A percentile compares a stretch with the other conserved stretches of the same genome.
Evolutionary conservation across 768 basidiomycete genomes (phyloP).

Genomic region (Lactifluus hygrophoroides): DNA sequence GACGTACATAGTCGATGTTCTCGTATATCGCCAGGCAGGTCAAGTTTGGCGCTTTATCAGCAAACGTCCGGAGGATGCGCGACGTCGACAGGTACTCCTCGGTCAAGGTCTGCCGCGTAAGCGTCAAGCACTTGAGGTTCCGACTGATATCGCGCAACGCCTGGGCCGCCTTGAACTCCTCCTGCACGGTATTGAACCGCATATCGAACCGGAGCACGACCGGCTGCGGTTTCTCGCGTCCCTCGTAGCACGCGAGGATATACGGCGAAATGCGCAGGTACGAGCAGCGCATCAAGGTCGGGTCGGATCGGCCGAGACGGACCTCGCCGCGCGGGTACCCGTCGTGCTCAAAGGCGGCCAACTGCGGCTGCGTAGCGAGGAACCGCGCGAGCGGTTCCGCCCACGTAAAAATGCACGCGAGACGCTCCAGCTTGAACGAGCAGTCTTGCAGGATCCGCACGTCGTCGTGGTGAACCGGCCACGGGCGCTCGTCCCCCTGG

Average conservation of each 20-base stretch:
- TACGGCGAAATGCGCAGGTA: slow-evolving; percentile 11
- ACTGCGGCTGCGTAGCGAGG: slow-evolving; percentile 13
- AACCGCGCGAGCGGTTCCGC: neutral
- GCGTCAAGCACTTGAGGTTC: slow-evolving; percentile 12
- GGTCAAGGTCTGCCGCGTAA: neutral
- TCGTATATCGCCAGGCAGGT: slow-evolving; percentile 15
- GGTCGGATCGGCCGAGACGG: neutral
- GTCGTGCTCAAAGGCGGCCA: slow-evolving; percentile 9
- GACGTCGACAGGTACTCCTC: slow-evolving; percentile 15
- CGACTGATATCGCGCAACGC: neutral
- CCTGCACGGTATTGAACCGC: slow-evolving; percentile 1
- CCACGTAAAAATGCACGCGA: slow-evolving; percentile 10
- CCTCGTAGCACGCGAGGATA: slow-evolving; percentile 10
- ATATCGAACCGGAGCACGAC: slow-evolving; percentile 9
- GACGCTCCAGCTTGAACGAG: slow-evolving; percentile 13
- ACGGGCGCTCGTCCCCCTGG: neutral
- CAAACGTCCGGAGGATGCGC: slow-evolving; percentile 6
- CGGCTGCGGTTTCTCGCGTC: neutral
- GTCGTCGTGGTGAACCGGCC: slow-evolving; percentile 7
- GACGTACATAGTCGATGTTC: slow-evolving; percentile 14
- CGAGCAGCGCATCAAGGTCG: neutral
- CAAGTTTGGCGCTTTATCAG: slow-evolving; percentile 8
- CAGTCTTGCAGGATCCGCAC: slow-evolving; percentile 4
- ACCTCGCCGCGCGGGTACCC: neutral
- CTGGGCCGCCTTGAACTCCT: slow-evolving; percentile 7